Conservation (phyloP, 352 stramenopile species). For the Elongisporangium undulatum region DNA sequence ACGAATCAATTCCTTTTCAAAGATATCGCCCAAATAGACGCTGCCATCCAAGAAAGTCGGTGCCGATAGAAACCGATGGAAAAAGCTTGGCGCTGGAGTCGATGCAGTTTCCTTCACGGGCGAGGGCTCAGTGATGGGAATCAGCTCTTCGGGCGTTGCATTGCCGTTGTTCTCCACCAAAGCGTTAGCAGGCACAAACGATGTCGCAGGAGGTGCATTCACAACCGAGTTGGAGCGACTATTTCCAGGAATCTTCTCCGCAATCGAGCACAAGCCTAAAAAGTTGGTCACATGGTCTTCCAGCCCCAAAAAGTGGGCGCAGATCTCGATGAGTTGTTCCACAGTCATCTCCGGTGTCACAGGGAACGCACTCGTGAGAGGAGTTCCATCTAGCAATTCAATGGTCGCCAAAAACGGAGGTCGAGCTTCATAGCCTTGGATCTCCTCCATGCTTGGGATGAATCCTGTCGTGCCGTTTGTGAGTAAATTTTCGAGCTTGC, state of each 20-base stretch:
- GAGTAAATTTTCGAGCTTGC: slow-evolving; percentile 90
- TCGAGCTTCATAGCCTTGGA: slow-evolving; percentile 90
- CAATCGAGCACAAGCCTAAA: slow-evolving; percentile 50
- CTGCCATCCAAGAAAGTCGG: slow-evolving; percentile 75
- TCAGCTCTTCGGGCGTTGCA: too few species aligned
- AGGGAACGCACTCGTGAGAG: slow-evolving; percentile 89
- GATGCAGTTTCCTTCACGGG: too few species aligned
- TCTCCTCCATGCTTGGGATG: slow-evolving; percentile 92
- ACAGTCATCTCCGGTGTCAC: slow-evolving; percentile 92
- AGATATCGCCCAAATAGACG: slow-evolving; percentile 89
- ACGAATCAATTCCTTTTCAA: slow-evolving; percentile 88
- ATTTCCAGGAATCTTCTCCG: slow-evolving; percentile 29
- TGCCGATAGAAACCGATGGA: slow-evolving; percentile 74
- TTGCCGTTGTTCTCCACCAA: too few species aligned
- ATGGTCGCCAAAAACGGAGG: slow-evolving; percentile 92
- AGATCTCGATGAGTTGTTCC: slow-evolving; percentile 89
- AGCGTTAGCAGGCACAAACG: slow-evolving; percentile 14
- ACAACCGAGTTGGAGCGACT: slow-evolving; percentile 24
- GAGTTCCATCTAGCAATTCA: slow-evolving; percentile 90
- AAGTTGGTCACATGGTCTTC: slow-evolving; percentile 86
- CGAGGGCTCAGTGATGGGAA: too few species aligned
- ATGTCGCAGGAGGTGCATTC: slow-evolving; percentile 15
- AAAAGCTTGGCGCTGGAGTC: slow-evolving; percentile 33
- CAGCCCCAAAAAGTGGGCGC: slow-evolving; percentile 88
- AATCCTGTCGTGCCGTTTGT: slow-evolving; percentile 89